Evolutionary conservation across 78 protist genomes (phyloP).

Genomic region (Creolimax fragrantissima): DNA sequence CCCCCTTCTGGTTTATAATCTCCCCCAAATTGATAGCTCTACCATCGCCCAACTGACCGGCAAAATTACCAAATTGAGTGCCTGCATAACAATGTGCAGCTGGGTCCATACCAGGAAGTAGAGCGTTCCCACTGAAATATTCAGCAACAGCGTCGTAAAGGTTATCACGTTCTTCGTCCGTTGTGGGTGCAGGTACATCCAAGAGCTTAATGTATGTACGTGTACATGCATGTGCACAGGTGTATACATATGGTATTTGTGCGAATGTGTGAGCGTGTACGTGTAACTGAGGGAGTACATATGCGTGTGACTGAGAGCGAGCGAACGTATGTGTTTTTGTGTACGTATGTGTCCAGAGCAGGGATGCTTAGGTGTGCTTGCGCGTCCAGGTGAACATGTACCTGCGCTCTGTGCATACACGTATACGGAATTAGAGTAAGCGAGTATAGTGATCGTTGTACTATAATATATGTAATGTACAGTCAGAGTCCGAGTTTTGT

Average conservation of each 20-base stretch:
- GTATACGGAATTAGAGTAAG: too few relatives aligned
- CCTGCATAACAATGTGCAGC: slow-evolving; percentile 45
- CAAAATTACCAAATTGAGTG: slow-evolving; percentile 49
- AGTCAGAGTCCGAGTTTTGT: too few relatives aligned
- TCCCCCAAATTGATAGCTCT: slow-evolving; percentile 66
- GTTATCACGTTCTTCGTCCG: background rate
- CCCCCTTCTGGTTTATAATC: background rate
- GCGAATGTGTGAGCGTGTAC: background rate
- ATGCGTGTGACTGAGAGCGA: background rate
- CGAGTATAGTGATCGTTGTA: too few relatives aligned
- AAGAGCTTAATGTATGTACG: background rate
- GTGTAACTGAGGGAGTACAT: background rate
- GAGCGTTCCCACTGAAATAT: background rate
- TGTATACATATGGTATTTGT: background rate
- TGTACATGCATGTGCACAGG: background rate
- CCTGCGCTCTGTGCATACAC: too few relatives aligned
- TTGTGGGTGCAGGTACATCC: background rate
- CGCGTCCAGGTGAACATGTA: too few relatives aligned
- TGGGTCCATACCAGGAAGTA: background rate
- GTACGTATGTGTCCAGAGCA: background rate
- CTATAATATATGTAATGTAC: too few relatives aligned
- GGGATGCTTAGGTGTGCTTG: too few relatives aligned
- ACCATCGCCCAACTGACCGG: slow-evolving; percentile 81
- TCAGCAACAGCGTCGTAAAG: background rate
- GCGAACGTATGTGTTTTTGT: background rate